A percentile compares a stretch with the other conserved stretches of the same genome.
These are phyloP conservation scores for Rhypophila decipiens DNA, from an alignment of 495 filamentous ascomycete species.

Conservation along the genomic window DNA sequence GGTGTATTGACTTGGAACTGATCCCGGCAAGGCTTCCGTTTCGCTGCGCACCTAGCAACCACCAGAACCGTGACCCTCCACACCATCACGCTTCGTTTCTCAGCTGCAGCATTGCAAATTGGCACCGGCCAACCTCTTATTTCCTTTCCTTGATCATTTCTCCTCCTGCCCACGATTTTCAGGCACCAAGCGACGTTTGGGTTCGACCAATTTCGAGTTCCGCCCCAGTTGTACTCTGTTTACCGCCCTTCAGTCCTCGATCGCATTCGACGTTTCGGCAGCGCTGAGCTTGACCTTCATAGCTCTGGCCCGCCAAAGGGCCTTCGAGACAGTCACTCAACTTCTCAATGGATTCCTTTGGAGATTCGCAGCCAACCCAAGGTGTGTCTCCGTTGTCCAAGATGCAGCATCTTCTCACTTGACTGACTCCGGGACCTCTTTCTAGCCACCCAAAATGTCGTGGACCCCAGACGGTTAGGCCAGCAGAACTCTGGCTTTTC, in stretches of 20 bases:
- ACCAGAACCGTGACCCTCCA: neutral
- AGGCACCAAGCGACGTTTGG: neutral
- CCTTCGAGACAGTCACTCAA: no score
- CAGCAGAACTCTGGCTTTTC: slow-evolving; percentile 69
- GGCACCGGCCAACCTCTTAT: neutral
- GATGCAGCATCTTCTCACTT: neutral
- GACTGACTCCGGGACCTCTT: slow-evolving; percentile 11
- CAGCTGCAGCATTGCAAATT: neutral
- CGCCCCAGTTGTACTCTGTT: no score
- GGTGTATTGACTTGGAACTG: no score
- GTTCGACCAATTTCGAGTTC: neutral
- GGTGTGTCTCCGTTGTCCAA: slow-evolving; percentile 11
- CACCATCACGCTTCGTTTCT: neutral
- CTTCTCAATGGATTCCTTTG: slow-evolving; percentile 19
- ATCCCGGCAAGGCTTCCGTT: slow-evolving; percentile 19
- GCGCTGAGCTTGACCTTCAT: no score
- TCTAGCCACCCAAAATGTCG: slow-evolving; percentile 68
- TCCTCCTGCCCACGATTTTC: neutral
- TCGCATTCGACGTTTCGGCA: no score
- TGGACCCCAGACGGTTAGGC: slow-evolving; percentile 73
- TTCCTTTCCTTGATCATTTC: neutral
- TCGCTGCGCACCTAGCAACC: slow-evolving; percentile 6
- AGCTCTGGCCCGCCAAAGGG: no score
- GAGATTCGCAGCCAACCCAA: slow-evolving; percentile 21
- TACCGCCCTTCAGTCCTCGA: no score